phyloP scores from a whole-genome alignment of 306 rosid genomes.

The Cyclanthera cordifolia region DNA sequence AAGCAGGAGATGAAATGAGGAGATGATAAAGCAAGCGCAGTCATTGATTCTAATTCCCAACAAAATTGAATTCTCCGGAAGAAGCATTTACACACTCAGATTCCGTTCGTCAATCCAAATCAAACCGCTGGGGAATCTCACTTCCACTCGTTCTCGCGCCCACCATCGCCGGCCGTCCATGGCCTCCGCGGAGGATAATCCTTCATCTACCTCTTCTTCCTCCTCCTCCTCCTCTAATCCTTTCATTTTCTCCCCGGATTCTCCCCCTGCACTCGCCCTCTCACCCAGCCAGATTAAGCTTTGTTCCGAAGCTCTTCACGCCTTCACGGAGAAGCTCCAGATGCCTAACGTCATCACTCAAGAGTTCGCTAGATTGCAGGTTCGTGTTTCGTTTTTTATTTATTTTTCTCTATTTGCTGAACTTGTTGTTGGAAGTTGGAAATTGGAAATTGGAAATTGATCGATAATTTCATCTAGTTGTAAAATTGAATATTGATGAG shows the following conservation, averaged over 20 bases:
- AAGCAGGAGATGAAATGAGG: background rate
- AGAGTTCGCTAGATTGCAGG: slow-evolving; percentile 69
- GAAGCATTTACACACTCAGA: background rate
- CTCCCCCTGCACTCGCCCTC: slow-evolving; percentile 33
- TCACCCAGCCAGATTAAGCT: slow-evolving; percentile 43
- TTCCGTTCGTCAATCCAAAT: background rate
- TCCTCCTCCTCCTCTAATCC: slow-evolving; percentile 19
- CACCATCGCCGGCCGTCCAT: slow-evolving; percentile 23
- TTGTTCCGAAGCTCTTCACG: slow-evolving; percentile 52
- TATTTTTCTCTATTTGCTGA: background rate
- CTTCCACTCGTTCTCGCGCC: slow-evolving; percentile 26
- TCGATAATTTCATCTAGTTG: background rate
- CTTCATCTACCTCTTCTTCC: slow-evolving; percentile 13
- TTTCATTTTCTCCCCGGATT: slow-evolving; percentile 41
- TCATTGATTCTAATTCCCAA: background rate
- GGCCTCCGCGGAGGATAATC: slow-evolving; percentile 8
- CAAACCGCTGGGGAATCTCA: slow-evolving; percentile 37
- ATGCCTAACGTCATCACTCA: slow-evolving; percentile 30
- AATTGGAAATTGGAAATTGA: background rate
- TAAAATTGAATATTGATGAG: background rate
- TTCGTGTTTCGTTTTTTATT: background rate
- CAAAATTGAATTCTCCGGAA: background rate
- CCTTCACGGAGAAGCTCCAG: slow-evolving; percentile 47
- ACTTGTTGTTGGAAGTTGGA: background rate
- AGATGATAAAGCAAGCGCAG: slow-evolving; percentile 1